Conservation (phyloP, 306 rosid species). For the Prosopis cineraria region DNA sequence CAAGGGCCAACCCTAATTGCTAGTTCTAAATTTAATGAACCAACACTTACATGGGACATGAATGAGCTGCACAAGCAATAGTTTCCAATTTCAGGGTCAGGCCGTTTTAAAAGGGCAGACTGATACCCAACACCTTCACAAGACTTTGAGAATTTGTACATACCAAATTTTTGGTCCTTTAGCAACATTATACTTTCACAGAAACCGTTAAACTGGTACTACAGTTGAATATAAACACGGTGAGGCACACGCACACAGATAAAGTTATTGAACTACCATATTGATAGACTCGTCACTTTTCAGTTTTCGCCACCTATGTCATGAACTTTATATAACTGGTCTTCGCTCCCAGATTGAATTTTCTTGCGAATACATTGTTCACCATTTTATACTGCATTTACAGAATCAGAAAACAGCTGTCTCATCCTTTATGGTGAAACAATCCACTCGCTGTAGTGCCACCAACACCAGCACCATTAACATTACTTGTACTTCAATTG, state of each 20-base stretch:
- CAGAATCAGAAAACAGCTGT: constrained; percentile 7
- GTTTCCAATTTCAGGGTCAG: not conserved
- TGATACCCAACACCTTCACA: not conserved
- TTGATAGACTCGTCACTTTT: not conserved
- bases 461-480: not conserved
- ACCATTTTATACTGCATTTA: not conserved
- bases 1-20: too few species aligned
- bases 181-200: constrained; percentile 11
- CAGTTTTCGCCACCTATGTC: not conserved
- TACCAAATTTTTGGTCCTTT: not conserved
- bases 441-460: constrained; percentile 1
- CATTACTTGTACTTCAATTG: not conserved
- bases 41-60: not conserved
- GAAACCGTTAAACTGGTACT: not conserved
- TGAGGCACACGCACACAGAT: not conserved
- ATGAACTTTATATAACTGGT: not conserved
- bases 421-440: not conserved
- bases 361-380: constrained; percentile 4
- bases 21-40: too few species aligned
- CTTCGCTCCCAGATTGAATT: not conserved
- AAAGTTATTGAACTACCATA: not conserved
- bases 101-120: not conserved
- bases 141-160: not conserved
- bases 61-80: not conserved
- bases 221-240: not conserved